These are phyloP conservation scores for Grosmannia clavigera DNA, from an alignment of 2,329 filamentous ascomycete genomes.

Conservation along the genomic window DNA sequence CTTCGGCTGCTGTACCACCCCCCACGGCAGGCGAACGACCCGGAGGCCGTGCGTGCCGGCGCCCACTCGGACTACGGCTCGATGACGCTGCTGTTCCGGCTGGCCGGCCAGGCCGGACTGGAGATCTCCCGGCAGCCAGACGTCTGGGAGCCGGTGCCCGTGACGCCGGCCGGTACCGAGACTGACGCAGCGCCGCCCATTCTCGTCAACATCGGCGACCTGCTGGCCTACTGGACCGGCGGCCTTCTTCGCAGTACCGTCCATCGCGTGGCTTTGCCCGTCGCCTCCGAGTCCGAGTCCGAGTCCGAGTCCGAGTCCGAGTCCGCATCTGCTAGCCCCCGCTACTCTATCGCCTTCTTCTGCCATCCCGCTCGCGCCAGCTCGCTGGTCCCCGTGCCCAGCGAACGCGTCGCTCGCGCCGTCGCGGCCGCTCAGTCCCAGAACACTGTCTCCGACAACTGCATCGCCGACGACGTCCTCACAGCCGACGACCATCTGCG, in stretches of 20 bases:
- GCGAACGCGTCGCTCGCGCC: slow-evolving; percentile 37
- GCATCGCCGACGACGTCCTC: slow-evolving; percentile 31
- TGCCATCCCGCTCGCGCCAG: slow-evolving; percentile 48
- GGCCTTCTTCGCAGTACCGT: slow-evolving; percentile 78
- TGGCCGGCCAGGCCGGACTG: slow-evolving; percentile 71
- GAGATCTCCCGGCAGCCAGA: slow-evolving; percentile 55
- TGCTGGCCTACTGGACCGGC: slow-evolving; percentile 79
- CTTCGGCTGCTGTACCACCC: slow-evolving; percentile 66
- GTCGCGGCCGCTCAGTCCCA: slow-evolving; percentile 15
- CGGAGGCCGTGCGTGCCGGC: slow-evolving; percentile 68
- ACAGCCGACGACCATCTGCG: slow-evolving; percentile 53
- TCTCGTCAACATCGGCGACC: slow-evolving; percentile 62
- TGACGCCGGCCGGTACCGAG: slow-evolving; percentile 49
- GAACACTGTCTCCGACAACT: slow-evolving; percentile 1
- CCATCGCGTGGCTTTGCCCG: slow-evolving; percentile 69
- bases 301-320: not conserved
- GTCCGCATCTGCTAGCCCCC: slow-evolving; percentile 25
- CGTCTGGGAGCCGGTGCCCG: slow-evolving; percentile 52
- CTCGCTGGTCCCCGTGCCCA: slow-evolving; percentile 46
- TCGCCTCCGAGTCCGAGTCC: too few relatives aligned
- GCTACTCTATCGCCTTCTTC: slow-evolving; percentile 59
- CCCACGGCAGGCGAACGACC: slow-evolving; percentile 27
- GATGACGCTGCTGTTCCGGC: slow-evolving; percentile 69
- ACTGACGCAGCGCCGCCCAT: slow-evolving; percentile 54
- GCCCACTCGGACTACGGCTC: slow-evolving; percentile 82